Evolutionary conservation across 2,329 filamentous ascomycete species (phyloP).

Genomic region (Phialophora macrospora): DNA sequence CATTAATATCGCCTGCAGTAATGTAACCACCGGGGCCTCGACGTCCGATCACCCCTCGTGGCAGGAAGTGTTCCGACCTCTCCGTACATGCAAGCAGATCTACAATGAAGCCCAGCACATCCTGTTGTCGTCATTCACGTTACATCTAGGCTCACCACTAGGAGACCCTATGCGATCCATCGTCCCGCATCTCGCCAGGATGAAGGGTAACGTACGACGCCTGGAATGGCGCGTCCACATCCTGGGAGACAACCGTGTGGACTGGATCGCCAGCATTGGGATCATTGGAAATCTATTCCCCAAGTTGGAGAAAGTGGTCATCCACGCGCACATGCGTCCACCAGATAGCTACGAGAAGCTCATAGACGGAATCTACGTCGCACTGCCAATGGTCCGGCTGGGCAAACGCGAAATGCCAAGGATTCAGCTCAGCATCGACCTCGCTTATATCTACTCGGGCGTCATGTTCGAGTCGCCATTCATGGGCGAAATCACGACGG

Average conservation of each 20-base stretch:
- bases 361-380: slow-evolving; percentile 17
- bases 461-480: slow-evolving; percentile 25
- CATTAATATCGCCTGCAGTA: not conserved
- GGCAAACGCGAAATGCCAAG: slow-evolving; percentile 3
- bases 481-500: slow-evolving; percentile 24
- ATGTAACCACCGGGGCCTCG: not conserved
- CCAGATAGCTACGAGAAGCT: slow-evolving; percentile 23
- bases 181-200: slow-evolving; percentile 1
- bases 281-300: slow-evolving; percentile 18
- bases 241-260: slow-evolving; percentile 22
- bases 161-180: not conserved
- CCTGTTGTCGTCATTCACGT: slow-evolving; percentile 9
- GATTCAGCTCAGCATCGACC: slow-evolving; percentile 14
- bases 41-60: slow-evolving; percentile 6
- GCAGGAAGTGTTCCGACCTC: slow-evolving; percentile 20
- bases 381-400: slow-evolving; percentile 22
- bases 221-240: slow-evolving; percentile 25
- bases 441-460: slow-evolving; percentile 22
- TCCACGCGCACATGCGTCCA: slow-evolving; percentile 31
- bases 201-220: slow-evolving; percentile 19
- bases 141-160: slow-evolving; percentile 18
- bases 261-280: slow-evolving; percentile 12
- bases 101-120: slow-evolving; percentile 22
- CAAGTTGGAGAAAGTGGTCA: slow-evolving; percentile 12
- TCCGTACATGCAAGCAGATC: slow-evolving; percentile 32